phyloP scores from a whole-genome alignment of 2,329 filamentous ascomycete genomes.

The Penicillium sp. region DNA sequence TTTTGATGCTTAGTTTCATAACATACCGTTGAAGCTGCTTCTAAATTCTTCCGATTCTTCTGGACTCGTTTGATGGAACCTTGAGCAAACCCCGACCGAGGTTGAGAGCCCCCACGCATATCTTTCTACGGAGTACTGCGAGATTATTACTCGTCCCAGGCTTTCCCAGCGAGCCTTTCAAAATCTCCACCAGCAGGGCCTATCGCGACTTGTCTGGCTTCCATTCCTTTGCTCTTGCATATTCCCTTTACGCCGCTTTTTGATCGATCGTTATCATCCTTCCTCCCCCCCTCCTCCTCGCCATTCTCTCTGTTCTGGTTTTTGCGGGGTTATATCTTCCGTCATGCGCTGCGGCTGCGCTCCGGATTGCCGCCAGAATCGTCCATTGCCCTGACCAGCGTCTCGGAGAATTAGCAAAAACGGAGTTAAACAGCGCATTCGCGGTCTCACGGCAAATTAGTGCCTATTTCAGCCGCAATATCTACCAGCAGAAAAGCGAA shows the following conservation, averaged over 20 bases:
- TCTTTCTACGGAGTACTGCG: neutral
- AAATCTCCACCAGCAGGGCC: constrained; percentile 23
- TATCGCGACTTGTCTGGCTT: constrained; percentile 20
- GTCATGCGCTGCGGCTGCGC: constrained; percentile 29
- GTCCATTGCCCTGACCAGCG: constrained; percentile 22
- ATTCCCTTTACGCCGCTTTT: neutral
- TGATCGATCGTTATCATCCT: constrained; percentile 1
- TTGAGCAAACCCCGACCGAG: neutral
- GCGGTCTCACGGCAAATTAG: constrained; percentile 22
- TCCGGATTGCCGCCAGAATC: constrained; percentile 24
- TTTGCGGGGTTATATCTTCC: constrained; percentile 15
- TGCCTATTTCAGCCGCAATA: constrained; percentile 11
- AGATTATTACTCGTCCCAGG: constrained; percentile 14
- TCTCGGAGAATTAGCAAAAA: constrained; percentile 21
- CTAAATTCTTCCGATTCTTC: neutral
- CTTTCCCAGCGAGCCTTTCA: constrained; percentile 13
- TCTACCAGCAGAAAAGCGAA: constrained; percentile 12
- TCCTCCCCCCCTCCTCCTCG: constrained; percentile 1
- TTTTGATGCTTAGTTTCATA: neutral
- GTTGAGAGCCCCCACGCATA: constrained; percentile 16
- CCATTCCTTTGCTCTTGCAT: constrained; percentile 12
- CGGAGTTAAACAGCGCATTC: constrained; percentile 18
- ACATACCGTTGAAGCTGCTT: neutral
- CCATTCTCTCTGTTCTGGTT: constrained; percentile 9
- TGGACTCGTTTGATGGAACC: neutral